Percentiles rank a stretch among this genome's conserved stretches.
Evolutionary conservation across 1,284 basidiomycete species (phyloP).

Genomic region (Coniferiporia sulphurascens): DNA sequence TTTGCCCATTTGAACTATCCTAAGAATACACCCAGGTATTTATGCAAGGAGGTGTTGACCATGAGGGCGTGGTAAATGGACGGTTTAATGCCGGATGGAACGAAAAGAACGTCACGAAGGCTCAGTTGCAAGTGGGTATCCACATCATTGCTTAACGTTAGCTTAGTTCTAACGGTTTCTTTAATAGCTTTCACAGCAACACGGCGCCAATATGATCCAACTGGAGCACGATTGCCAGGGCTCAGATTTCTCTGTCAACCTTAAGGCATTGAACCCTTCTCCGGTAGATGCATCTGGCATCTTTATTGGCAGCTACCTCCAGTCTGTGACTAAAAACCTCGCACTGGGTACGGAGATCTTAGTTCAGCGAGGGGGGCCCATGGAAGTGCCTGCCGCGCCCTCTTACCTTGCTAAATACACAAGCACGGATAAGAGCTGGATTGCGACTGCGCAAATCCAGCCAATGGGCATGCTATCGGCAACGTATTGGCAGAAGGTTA

Average conservation of each 20-base stretch:
- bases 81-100: slow-evolving; percentile 92
- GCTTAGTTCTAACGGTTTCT: slow-evolving; percentile 11
- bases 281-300: slow-evolving; percentile 89
- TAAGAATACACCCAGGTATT: slow-evolving; percentile 57
- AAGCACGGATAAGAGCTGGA: slow-evolving; percentile 73
- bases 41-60: slow-evolving; percentile 91
- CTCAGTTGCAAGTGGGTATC: slow-evolving; percentile 79
- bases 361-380: slow-evolving; percentile 53
- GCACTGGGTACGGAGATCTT: slow-evolving; percentile 91
- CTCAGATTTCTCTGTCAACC: slow-evolving; percentile 81
- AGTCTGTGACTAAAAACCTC: slow-evolving; percentile 90
- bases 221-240: slow-evolving; percentile 95
- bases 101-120: slow-evolving; percentile 75
- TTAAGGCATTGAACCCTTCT: slow-evolving; percentile 92
- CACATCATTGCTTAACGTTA: background rate
- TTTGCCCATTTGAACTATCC: slow-evolving; percentile 16
- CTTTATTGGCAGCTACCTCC: slow-evolving; percentile 91
- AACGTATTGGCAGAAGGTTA: slow-evolving; percentile 95
- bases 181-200: slow-evolving; percentile 34
- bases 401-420: slow-evolving; percentile 91
- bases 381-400: slow-evolving; percentile 47
- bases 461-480: slow-evolving; percentile 84
- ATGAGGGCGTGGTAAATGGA: slow-evolving; percentile 86
- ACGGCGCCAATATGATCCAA: slow-evolving; percentile 85
- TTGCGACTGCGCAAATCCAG: slow-evolving; percentile 90